Conservation (phyloP, 1,284 basidiomycete species). For the Heterobasidion parviporum region DNA sequence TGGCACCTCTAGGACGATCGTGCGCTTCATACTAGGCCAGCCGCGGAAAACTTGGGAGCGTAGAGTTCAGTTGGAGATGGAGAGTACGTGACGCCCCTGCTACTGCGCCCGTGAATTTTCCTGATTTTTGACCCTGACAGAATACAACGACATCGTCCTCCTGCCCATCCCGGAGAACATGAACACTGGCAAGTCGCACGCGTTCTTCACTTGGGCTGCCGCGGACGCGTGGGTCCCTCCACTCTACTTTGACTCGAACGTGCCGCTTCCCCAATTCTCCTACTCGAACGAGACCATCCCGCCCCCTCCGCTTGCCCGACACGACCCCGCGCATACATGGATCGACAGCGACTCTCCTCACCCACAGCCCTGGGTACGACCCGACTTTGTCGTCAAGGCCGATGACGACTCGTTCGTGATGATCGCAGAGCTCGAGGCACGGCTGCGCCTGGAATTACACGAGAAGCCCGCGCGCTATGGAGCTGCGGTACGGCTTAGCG, state of each 20-base stretch:
- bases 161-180: constrained; percentile 86
- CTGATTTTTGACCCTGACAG: constrained; percentile 27
- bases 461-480: constrained; percentile 6
- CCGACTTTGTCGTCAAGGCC: constrained; percentile 86
- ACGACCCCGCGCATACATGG: constrained; percentile 55
- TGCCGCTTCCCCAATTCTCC: constrained; percentile 40
- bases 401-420: constrained; percentile 95
- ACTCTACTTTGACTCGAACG: constrained; percentile 38
- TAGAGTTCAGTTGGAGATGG: constrained; percentile 83
- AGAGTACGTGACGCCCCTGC: constrained; percentile 51
- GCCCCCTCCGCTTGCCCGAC: constrained; percentile 51
- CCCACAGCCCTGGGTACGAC: constrained; percentile 60
- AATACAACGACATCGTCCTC: constrained; percentile 85
- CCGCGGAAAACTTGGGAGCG: constrained; percentile 77
- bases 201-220: constrained; percentile 86
- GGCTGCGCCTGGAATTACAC: constrained; percentile 70
- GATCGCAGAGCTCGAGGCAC: constrained; percentile 85
- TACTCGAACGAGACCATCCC: constrained; percentile 49
- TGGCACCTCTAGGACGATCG: constrained; percentile 80
- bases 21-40: constrained; percentile 88
- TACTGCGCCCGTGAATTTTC: neutral
- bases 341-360: constrained; percentile 35
- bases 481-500: neutral
- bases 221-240: constrained; percentile 90
- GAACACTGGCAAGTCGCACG: constrained; percentile 83